Evolutionary conservation across 2,329 filamentous ascomycete genomes (phyloP), one percentile per base, ranked within the genome.

Genomic region (Teratosphaeria destructans): DNA sequence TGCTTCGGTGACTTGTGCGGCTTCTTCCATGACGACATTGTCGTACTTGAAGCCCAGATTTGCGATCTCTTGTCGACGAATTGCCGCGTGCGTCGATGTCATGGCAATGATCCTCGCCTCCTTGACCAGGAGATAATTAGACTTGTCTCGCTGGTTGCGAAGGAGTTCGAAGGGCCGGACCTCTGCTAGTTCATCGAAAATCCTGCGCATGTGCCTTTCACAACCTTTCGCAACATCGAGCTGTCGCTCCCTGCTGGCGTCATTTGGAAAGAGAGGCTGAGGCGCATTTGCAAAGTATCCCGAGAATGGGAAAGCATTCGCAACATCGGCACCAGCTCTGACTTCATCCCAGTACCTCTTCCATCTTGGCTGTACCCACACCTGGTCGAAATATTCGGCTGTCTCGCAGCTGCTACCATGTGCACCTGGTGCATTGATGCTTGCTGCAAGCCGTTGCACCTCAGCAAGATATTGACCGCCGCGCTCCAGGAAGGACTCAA

Each of bases 31-130:
- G 57, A 99, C 82, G 12, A 99, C 88, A 64, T 96, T 99, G 77
- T 97, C 92, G 69, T 99, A 99, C 66, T 90, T 90, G 75, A 99
- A 99, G 16, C 92, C 92, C n/a, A 97, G 81, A 16, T 84, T 82
- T 0, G 90, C 88, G 67, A 99, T 97, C 68, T 97, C 93, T 63
- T 90, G 85, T 63, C 93, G 82, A 62, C 91, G 85, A 82, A 99
- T 99, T 1, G 94, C 94, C 4, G 94, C 95, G 73, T 99, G 94
- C 0, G 95, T 99, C 3, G 92, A 95, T 19, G 94, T 99, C 95
- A 99, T 99, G 60, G 94, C 95, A 64, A 99, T 87, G 63, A 99
- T 94, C 39, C 94, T 87, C n/a, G 95, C 95, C 75, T 97, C 93
- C 68, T 91, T 96, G 5, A 91, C 88, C 37, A 99, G 82, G 5